Percentiles rank a stretch among this genome's conserved stretches.
Conservation (phyloP, 1,284 basidiomycete genomes). For the Austroboletus niveus region DNA sequence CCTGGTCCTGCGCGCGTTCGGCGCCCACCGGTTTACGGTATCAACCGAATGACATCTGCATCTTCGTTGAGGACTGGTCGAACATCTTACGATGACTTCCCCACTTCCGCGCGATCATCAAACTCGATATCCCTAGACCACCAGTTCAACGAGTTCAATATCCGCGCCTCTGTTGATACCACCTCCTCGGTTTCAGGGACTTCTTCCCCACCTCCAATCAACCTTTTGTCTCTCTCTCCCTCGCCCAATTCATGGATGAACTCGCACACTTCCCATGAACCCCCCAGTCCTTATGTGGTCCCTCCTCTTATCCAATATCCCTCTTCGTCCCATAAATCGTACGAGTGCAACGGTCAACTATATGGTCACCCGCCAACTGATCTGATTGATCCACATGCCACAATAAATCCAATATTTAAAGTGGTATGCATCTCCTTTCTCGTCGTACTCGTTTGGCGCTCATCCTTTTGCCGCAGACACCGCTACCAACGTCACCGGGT, state of each 20-base stretch:
- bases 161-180: constrained; percentile 69
- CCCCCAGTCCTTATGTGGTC: constrained; percentile 35
- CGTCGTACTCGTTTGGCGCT: constrained; percentile 25
- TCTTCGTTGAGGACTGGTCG: constrained; percentile 62
- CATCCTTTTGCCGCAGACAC: constrained; percentile 42
- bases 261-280: constrained; percentile 44
- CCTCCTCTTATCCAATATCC: constrained; percentile 38
- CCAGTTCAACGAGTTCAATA: constrained; percentile 73
- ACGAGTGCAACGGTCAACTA: constrained; percentile 39
- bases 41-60: constrained; percentile 72
- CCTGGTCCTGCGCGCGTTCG: constrained; percentile 72
- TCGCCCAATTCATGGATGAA: constrained; percentile 52
- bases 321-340: constrained; percentile 37
- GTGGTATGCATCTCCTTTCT: constrained; percentile 62
- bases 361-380: constrained; percentile 49
- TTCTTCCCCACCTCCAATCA: constrained; percentile 71
- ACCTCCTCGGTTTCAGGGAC: constrained; percentile 58
- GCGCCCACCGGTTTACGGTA: constrained; percentile 56
- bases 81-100: constrained; percentile 68
- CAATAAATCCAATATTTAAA: constrained; percentile 89
- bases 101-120: constrained; percentile 73
- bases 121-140: constrained; percentile 81
- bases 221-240: constrained; percentile 66
- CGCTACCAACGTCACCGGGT: constrained; percentile 46
- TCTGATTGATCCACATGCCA: constrained; percentile 57